These are phyloP conservation scores for Aspergillus thermomutatus DNA, from an alignment of 2,329 filamentous ascomycete species.

Conservation along the genomic window DNA sequence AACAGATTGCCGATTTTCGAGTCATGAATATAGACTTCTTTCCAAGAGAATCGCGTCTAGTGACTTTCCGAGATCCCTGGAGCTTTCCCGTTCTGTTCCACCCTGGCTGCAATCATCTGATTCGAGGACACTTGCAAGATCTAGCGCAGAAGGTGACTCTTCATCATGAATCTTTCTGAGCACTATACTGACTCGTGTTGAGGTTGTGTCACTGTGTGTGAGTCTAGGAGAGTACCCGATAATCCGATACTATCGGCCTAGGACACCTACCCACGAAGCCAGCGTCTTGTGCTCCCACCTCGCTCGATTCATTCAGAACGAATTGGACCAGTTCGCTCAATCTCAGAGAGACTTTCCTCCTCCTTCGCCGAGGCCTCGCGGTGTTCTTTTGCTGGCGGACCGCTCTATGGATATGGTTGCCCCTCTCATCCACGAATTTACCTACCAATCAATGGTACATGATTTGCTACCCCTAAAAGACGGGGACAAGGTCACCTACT, in stretches of 20 bases:
- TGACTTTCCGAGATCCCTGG: slow-evolving; percentile 92
- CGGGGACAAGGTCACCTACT: slow-evolving; percentile 81
- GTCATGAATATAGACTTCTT: slow-evolving; percentile 86
- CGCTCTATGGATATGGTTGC: slow-evolving; percentile 88
- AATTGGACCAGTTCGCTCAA: slow-evolving; percentile 84
- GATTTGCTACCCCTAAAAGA: slow-evolving; percentile 87
- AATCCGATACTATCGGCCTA: slow-evolving; percentile 84
- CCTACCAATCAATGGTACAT: slow-evolving; percentile 97
- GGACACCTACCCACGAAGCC: slow-evolving; percentile 75
- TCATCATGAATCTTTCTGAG: not conserved
- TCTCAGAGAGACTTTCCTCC: slow-evolving; percentile 83
- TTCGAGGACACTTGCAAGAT: slow-evolving; percentile 76
- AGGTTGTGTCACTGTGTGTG: slow-evolving; percentile 86
- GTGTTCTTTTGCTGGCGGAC: slow-evolving; percentile 82
- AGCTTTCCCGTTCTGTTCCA: slow-evolving; percentile 94
- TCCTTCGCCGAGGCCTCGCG: slow-evolving; percentile 66
- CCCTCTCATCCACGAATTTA: slow-evolving; percentile 91
- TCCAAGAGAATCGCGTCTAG: slow-evolving; percentile 83
- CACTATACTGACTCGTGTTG: slow-evolving; percentile 9
- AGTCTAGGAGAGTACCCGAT: slow-evolving; percentile 90
- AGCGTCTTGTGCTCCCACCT: slow-evolving; percentile 82
- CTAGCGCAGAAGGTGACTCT: slow-evolving; percentile 76
- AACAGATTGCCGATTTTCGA: slow-evolving; percentile 75
- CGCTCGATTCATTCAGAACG: slow-evolving; percentile 85
- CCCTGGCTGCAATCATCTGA: slow-evolving; percentile 79